Conservation (phyloP, 306 rosid species). For the Aeschynomene evenia region DNA sequence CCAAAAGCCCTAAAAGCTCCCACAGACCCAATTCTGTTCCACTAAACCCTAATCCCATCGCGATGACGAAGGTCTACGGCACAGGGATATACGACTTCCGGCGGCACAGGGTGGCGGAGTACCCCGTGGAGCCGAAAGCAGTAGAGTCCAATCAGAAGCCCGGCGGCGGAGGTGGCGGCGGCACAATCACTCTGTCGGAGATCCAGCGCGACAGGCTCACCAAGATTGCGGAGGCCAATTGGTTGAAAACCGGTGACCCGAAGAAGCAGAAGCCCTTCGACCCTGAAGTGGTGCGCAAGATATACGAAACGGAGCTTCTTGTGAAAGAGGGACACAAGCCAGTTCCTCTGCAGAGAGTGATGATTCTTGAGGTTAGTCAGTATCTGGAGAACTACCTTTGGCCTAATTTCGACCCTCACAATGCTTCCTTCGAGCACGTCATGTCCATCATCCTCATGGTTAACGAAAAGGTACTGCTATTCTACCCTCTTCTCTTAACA, state of each 20-base stretch:
- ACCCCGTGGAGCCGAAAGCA: slow-evolving; percentile 53
- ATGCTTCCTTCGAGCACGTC: slow-evolving; percentile 82
- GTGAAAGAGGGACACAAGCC: slow-evolving; percentile 72
- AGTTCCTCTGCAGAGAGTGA: slow-evolving; percentile 88
- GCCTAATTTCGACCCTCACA: slow-evolving; percentile 70
- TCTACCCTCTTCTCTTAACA: neutral
- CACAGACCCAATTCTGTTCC: neutral
- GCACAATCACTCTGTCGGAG: slow-evolving; percentile 75
- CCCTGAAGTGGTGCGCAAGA: slow-evolving; percentile 62
- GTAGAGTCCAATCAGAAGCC: slow-evolving; percentile 49
- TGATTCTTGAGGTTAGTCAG: slow-evolving; percentile 95
- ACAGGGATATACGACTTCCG: slow-evolving; percentile 82
- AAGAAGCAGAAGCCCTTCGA: slow-evolving; percentile 49
- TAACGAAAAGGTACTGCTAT: slow-evolving; percentile 72
- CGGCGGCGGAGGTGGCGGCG: slow-evolving; percentile 42
- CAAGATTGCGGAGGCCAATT: slow-evolving; percentile 73
- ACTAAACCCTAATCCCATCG: neutral
- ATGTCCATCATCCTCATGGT: slow-evolving; percentile 95
- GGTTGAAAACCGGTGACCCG: slow-evolving; percentile 57
- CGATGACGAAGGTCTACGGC: slow-evolving; percentile 90
- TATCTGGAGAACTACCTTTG: slow-evolving; percentile 85
- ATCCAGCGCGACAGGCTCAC: slow-evolving; percentile 90
- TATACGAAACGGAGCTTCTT: slow-evolving; percentile 69
- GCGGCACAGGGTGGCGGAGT: slow-evolving; percentile 96
- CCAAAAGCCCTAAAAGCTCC: neutral